Base-by-base conservation (phyloP, 192 early-diverging fungal genomes). In the Oehlia diaphana region DNA sequence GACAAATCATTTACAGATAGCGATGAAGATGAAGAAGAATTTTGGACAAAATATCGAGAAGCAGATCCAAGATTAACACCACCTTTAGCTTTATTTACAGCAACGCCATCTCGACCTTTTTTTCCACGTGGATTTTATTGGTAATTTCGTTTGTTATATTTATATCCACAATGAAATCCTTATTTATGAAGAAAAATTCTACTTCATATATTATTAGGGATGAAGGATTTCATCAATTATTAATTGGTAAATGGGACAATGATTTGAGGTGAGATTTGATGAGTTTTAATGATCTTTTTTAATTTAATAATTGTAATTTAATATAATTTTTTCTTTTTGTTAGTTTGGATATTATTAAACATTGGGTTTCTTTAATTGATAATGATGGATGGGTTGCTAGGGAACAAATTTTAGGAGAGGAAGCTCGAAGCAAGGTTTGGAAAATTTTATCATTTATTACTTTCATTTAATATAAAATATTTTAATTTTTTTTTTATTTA, bases 101-200 rank as follows among this genome's bases (percentile, higher is more conserved):
- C 93, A 0, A 93, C 95, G 2, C 96, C 97, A 2, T 94, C 92
- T 9, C 89, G 97, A 33, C 93, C 97, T 16, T 98, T 98, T 81
- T 98, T 98, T 82, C 96, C 97, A 63, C 88, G 97, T 42, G 97
- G 97, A n/a, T 98, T 97, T 74, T 89, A 96, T 58, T 98, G 97
- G 94, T 86, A 82, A 65, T 12, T 75, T 21, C 4, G 2, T 42
- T 42, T 9, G 31, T 35, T 68, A 68, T 37, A 8, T 8, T 69
- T 69, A 44, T n/a, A 3, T n/a, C 44, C 9, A 6, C 44, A 21
- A 23, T 10, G 8, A 9, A 70, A 7, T 42, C n/a, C 3, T 8
- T 39, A 2, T 4, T 13, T 33, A 35, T 44, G 16, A 39, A n/a
- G 31, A 42, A 3, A 58, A 28, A 33, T 65, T 61, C 12, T 63